phyloP scores from a whole-genome alignment of 2,329 filamentous ascomycete species.

The Microdochium trichocladiopsis region DNA sequence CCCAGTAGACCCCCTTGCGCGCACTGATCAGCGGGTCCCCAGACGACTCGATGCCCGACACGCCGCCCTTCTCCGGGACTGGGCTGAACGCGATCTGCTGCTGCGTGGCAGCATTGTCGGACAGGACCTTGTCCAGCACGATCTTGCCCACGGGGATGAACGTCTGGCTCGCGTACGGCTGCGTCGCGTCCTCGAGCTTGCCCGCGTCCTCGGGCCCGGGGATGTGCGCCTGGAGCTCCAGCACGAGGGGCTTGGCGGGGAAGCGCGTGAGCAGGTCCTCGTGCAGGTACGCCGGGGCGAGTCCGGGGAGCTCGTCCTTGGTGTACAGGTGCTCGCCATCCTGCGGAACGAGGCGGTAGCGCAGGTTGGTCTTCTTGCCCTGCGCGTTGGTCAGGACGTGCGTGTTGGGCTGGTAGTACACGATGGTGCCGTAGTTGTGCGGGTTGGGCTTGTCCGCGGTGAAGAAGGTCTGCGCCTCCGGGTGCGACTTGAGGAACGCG shows the following conservation, averaged over 20 bases:
- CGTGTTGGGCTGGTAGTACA: constrained; percentile 41
- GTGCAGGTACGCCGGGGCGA: constrained; percentile 40
- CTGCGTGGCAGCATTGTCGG: constrained; percentile 4
- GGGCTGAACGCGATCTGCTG: constrained; percentile 8
- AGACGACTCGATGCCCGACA: constrained; percentile 6
- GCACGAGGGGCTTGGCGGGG: constrained; percentile 22
- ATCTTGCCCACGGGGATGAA: constrained; percentile 5
- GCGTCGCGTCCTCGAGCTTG: constrained; percentile 6
- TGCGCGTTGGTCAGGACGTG: constrained; percentile 33
- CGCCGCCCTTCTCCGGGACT: constrained; percentile 5
- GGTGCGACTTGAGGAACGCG: constrained; percentile 35
- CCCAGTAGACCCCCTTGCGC: constrained; percentile 6
- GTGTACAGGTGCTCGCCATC: constrained; percentile 30
- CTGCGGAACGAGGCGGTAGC: constrained; percentile 41
- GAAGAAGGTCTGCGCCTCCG: constrained; percentile 39
- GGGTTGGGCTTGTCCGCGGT: constrained; percentile 40
- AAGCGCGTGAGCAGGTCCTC: constrained; percentile 22
- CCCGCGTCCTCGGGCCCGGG: constrained; percentile 7
- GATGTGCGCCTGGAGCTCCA: constrained; percentile 42
- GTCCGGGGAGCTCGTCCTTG: constrained; percentile 28
- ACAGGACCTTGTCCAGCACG: constrained; percentile 4
- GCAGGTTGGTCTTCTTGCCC: constrained; percentile 34
- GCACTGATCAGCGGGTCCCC: constrained; percentile 6
- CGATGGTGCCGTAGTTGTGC: constrained; percentile 37
- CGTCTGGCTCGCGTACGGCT: constrained; percentile 7